phyloP scores from a whole-genome alignment of 768 basidiomycete genomes.

The Sarcomyxa edulis region DNA sequence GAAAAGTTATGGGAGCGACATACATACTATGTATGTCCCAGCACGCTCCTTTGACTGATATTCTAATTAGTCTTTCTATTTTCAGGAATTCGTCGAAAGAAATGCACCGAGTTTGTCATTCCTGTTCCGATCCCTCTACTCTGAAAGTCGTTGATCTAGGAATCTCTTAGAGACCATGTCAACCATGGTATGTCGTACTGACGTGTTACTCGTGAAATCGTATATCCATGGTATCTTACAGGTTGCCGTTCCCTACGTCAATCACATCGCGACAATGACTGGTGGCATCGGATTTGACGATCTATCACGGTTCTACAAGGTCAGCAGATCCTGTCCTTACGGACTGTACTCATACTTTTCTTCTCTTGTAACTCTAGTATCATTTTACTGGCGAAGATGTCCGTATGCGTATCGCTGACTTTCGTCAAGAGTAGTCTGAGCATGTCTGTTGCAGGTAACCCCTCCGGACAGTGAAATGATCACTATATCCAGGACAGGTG shows the following conservation, averaged over 20 bases:
- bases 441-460: constrained; percentile 1
- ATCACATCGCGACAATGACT: constrained; percentile 6
- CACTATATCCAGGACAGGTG: constrained; percentile 3
- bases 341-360: neutral
- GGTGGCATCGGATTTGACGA: constrained; percentile 3
- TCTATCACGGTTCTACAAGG: constrained; percentile 6
- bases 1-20: constrained; percentile 5
- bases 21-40: constrained; percentile 1
- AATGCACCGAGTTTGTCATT: constrained; percentile 4
- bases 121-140: neutral
- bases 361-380: too few species aligned
- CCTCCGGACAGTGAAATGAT: constrained; percentile 7
- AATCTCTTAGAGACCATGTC: constrained; percentile 6
- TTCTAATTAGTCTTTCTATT: neutral
- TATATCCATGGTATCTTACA: neutral
- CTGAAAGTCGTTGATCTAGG: neutral
- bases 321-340: neutral
- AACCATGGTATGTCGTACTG: constrained; percentile 1
- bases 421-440: neutral
- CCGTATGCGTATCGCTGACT: neutral
- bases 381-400: constrained; percentile 6
- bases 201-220: too few species aligned
- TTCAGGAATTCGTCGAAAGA: constrained; percentile 6
- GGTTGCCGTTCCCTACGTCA: constrained; percentile 4
- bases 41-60: neutral